Base-by-base conservation (phyloP, 2,329 filamentous ascomycete genomes). In the Dryadomyces quercus-mongolicae region DNA sequence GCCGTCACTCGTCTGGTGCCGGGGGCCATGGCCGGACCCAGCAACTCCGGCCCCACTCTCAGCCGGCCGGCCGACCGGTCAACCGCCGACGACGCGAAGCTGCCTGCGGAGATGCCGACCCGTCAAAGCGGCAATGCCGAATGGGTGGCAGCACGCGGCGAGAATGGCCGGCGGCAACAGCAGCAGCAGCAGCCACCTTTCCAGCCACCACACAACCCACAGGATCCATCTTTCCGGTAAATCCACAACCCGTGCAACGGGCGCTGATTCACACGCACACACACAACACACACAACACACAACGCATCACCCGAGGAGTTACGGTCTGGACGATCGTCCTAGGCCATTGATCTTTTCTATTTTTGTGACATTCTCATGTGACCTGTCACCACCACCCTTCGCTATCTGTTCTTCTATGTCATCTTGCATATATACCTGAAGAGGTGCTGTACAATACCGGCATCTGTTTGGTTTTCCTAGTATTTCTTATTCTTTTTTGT, bases 1-100 rank as follows among this genome's bases (percentile, higher is more conserved):
- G 84, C 85, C 46, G 82, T 91, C 57, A 85, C 82, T 55, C 79
- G 82, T 59, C 78, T 88, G 50, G 75, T 84, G 40, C 77, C 82
- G 50, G 73, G 77, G 22, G 59, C 68, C 31, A 57, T 61, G 2
- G 59, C 58, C 44, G 53, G 59, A 49, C 56, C 61, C 38, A 60
- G 60, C 48, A 59, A 16, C 36, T n/a, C n/a, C n/a, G n/a, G n/a
- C n/a, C 10, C 36, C 6, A 16, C 4, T 12, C 36, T 9, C 38
- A 42, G 9, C 38, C 38, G 38, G 12, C 38, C 50, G 56, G 61
- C 38, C 59, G 63, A 16, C 55, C 57, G 62, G 31, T 62, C 68
- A 6, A 67, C 58, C 8, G 56, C 68, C 56, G 77, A 79, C 57
- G 74, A 84, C 58, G 74, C 77, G 59, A 85, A 85, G 66, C 56